phyloP scores from a whole-genome alignment of 495 filamentous ascomycete genomes.

The Annulohypoxylon maeteangense region DNA sequence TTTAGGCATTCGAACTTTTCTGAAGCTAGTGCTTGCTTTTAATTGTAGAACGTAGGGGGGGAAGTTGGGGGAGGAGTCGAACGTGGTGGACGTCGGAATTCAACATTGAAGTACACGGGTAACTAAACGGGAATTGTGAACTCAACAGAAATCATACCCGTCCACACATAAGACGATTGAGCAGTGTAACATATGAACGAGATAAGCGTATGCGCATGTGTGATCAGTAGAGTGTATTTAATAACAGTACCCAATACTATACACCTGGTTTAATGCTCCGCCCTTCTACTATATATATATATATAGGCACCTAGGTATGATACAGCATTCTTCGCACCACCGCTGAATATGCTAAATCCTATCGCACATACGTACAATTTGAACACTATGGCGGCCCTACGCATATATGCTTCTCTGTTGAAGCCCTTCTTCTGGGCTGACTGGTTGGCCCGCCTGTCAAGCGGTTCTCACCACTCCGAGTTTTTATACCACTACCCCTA shows the following conservation, averaged over 20 bases:
- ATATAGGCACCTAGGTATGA: slow-evolving; percentile 7
- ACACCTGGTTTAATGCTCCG: slow-evolving; percentile 25
- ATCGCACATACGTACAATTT: not conserved
- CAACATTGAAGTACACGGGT: no score
- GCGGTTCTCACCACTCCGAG: not conserved
- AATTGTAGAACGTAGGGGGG: not conserved
- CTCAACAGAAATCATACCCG: not conserved
- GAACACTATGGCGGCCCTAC: not conserved
- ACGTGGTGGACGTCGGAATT: not conserved
- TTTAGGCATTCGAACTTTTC: not conserved
- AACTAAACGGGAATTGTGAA: not conserved
- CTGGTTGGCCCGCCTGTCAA: not conserved
- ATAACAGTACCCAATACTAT: slow-evolving; percentile 14
- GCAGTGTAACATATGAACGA: not conserved
- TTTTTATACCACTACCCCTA: not conserved
- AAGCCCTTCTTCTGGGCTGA: not conserved
- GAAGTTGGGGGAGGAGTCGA: not conserved
- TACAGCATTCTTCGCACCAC: slow-evolving; percentile 28
- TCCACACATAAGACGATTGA: not conserved
- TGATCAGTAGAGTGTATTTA: slow-evolving; percentile 1
- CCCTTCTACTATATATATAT: slow-evolving; percentile 24
- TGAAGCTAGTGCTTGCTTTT: not conserved
- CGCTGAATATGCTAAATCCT: slow-evolving; percentile 3
- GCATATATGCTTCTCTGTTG: not conserved
- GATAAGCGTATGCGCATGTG: not conserved